Evolutionary conservation across 2,329 filamentous ascomycete genomes (phyloP), one percentile per base, ranked within the genome.

Genomic region (Fusarium ambrosium): DNA sequence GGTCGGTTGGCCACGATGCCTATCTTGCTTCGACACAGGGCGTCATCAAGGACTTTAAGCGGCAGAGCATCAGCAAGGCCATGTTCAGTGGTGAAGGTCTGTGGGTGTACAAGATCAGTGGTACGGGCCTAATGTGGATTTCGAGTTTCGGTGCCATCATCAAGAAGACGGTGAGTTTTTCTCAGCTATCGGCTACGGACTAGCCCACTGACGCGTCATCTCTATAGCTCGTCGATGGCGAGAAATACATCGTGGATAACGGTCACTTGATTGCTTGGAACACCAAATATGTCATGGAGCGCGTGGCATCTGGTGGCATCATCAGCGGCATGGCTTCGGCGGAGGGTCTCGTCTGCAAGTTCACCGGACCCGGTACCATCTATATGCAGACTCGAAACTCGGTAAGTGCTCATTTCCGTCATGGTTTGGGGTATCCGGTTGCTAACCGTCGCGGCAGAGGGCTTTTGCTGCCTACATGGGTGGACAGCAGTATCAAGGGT

Each of bases 201-300:
- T 14, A 18, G 22, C 18, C 4, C 64, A 36, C 76, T 79, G 29
- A 78, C 61, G 11, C 27, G 13, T 62, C 13, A 13, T 22, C 2
- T 48, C 24, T 2, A 41, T 60, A 89, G 87, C 85, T 92, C 32
- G 84, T 82, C 53, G 89, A 92, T 14, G 92, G 92, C 11, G 96
- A 98, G 81, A 93, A 93, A 77, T 98, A 98, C 83, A 94, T 97
- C 75, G 92, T 98, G 66, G 95, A 98, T 79, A 98, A 98, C 78
- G 95, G 95, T 4, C 95, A 98, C 77, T 88, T 98, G 1, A 95
- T 98, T 0, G 96, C 97, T 0, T 99, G 97, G 97, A 98, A 98
- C 81, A 95, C 94, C 80, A 95, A 97, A 80, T 99, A 98, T 79
- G 89, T 94, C 6, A 91, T 99, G 72, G 95, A 98, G 85, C 92